phyloP scores from a whole-genome alignment of 1,139 yeast species.

The Hansenula lynferdii region DNA sequence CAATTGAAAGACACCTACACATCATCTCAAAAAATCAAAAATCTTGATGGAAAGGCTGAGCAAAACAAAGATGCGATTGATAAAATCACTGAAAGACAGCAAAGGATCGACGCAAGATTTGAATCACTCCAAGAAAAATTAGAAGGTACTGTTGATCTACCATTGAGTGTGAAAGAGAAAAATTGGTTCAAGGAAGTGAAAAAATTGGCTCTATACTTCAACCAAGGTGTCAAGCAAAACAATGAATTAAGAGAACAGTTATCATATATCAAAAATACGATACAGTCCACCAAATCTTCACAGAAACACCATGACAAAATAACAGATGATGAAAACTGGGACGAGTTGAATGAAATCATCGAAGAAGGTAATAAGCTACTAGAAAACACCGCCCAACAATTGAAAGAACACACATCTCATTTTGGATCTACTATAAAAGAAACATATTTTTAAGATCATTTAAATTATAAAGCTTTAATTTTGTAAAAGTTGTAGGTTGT shows the following conservation, averaged over 20 bases:
- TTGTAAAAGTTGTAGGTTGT: too few species aligned
- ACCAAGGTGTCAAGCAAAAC: constrained; percentile 24
- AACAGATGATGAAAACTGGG: constrained; percentile 12
- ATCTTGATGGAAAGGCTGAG: constrained; percentile 4
- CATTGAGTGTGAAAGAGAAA: constrained; percentile 35
- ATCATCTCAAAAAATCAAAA: constrained; percentile 8
- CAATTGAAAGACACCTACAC: constrained; percentile 29
- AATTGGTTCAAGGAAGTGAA: constrained; percentile 41
- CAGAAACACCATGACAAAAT: not conserved
- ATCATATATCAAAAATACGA: constrained; percentile 15
- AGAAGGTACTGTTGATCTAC: constrained; percentile 20
- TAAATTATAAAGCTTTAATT: too few species aligned
- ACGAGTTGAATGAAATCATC: constrained; percentile 10
- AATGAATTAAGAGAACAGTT: constrained; percentile 20
- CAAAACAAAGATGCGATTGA: constrained; percentile 10
- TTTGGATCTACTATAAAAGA: constrained; percentile 2
- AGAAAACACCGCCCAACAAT: constrained; percentile 8
- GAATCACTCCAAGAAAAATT: constrained; percentile 25
- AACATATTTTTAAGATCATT: not conserved
- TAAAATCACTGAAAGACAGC: constrained; percentile 25
- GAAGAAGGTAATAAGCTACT: constrained; percentile 14
- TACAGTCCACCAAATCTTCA: constrained; percentile 6
- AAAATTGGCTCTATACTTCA: constrained; percentile 26
- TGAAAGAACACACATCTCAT: constrained; percentile 8
- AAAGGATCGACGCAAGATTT: constrained; percentile 28